Percentiles rank a stretch among this genome's conserved stretches.
Conservation (phyloP, 1,284 basidiomycete species). For the Tilletia walkeri region DNA sequence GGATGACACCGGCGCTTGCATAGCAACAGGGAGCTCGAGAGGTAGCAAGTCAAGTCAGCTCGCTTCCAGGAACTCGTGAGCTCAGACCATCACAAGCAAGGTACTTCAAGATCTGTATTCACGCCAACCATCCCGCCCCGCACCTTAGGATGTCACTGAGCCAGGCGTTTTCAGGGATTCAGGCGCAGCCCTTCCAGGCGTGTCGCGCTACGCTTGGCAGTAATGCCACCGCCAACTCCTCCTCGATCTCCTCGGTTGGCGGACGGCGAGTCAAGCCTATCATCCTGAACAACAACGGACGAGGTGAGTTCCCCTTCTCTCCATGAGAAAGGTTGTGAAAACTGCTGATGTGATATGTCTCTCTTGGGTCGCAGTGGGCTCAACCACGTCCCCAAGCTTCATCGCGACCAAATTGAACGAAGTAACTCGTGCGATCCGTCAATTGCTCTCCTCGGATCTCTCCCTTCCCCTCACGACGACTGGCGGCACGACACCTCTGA, state of each 20-base stretch:
- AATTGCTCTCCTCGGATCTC: not conserved
- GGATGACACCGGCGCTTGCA: no score
- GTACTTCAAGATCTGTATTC: no score
- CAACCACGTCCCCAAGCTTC: not conserved
- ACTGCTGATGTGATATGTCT: not conserved
- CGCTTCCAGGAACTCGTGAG: not conserved
- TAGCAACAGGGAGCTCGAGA: no score
- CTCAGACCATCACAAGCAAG: not conserved
- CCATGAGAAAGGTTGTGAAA: not conserved
- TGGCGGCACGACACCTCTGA: not conserved
- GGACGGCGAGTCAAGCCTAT: conserved; percentile 4
- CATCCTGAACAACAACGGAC: not conserved
- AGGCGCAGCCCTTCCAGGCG: conserved; percentile 9
- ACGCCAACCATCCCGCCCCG: not conserved
- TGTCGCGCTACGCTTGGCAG: not conserved
- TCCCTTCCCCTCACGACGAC: not conserved
- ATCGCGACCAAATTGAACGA: not conserved
- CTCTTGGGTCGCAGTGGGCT: not conserved
- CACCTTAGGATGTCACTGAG: not conserved
- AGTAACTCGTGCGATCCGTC: not conserved
- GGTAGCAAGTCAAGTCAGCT: no score
- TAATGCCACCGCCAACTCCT: not conserved
- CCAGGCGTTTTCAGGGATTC: not conserved
- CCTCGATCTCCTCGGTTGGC: not conserved
- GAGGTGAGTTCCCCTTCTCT: not conserved